Evolutionary conservation across 495 filamentous ascomycete genomes (phyloP), one percentile per base, ranked within the genome.

Genomic region (Aspergillus sclerotioniger): DNA sequence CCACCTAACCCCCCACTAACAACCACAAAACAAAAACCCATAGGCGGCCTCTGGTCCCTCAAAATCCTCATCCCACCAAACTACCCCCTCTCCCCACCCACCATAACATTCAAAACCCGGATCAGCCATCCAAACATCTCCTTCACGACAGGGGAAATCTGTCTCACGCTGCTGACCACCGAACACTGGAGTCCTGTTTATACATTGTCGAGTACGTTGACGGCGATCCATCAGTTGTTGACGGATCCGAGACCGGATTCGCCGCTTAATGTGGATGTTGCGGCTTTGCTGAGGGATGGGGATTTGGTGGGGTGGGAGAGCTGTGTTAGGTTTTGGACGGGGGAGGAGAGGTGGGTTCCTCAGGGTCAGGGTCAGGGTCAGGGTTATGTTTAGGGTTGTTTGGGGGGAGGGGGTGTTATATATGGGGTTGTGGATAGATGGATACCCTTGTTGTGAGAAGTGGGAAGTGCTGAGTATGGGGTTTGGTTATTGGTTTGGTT

Each of bases 261-360:
- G 61, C 94, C 94, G 59, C 74, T 98, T 51, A 96, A 96, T 74
- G 82, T 96, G 9, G 94, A 98, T 72, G 82, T 95, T 3, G 93
- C 92, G 51, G 81, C 83, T 58, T 71, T 98, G 61, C 53, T 95
- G 56, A 78, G 92, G 61, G 77, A 79, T 50, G 91, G 90, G 15
- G 94, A 98, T 76, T 58, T 69, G 6, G 76, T 92, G 3, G 94
- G 83, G 0, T 91, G 89, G 65, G 84, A 95, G 70, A 80, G 84
- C 46, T 70, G 98, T 69, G 89, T 97, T 37, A 82, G 95, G 76
- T 89, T 85, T 66, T 96, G 86, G 83, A 89, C 83, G 31, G 75
- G 69, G 47, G 80, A 82, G 67, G 73, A 80, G 62, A 64, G 75
- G 51, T 77, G 75, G 77, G 45, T n/a, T 31, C 47, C 47, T n/a